Evolutionary conservation across 495 filamentous ascomycete genomes (phyloP), one percentile per base, ranked within the genome.

Genomic region (Talaromyces thailandensis): DNA sequence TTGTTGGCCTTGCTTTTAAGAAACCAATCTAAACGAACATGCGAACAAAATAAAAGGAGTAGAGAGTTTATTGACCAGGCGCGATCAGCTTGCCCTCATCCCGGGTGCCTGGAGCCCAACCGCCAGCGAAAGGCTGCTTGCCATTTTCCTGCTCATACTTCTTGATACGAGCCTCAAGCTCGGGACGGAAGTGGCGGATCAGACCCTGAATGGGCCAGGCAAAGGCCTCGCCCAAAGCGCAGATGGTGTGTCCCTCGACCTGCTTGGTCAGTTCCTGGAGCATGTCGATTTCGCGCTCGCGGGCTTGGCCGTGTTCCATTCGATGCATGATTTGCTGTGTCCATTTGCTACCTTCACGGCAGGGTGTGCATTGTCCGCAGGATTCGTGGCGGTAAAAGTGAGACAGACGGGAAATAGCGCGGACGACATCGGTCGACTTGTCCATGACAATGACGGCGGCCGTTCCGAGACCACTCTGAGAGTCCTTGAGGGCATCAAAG

Each of bases 401-500:
- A 64, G 89, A 89, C 70, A 98, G 85, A 64, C 94, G 86, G 56
- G 90, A 88, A 74, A 98, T 96, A 67, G 90, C 89, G 62, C 93
- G 88, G 60, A 98, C 90, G 53, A 98, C 89, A 75, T 98, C 94
- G 40, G 94, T 87, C 71, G 86, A 91, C 85, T 97, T 93, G 79
- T 98, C 95, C 89, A 98, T 95, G 69, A 98, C 94, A 72, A 98
- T 95, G 70, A 98, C 92, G 61, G 94, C 94, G 6, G 94, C 94
- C n/a, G 94, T 98, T 63, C 94, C 94, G 11, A 98, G 85, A 82
- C 94, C 94, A 48, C 90, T 91, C 74, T 98, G 94, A 65, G 86
- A 92, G 79, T 98, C 94, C 82, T 98, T 98, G 60, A 98, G 84
- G 21, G 90, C 93, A 73, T 98, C 94, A 73, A 98, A 98, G 76